Conservation (phyloP, 257 asterid genomes). For the Solanum habrochaites region DNA sequence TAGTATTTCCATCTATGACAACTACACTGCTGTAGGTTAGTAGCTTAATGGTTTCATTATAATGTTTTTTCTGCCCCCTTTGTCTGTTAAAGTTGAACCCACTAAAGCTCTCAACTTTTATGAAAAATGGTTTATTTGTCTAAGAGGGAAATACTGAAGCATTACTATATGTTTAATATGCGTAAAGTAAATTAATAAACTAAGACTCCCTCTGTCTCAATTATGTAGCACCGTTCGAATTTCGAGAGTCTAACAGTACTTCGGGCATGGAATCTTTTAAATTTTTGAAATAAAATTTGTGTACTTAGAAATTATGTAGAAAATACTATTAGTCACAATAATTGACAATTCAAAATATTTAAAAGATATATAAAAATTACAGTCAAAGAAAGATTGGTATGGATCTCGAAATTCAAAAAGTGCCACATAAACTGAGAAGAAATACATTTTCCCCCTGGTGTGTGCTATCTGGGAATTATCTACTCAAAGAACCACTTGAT, state of each 20-base stretch:
- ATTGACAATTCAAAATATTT: not conserved
- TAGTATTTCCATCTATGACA: not conserved
- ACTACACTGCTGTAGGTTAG: not conserved
- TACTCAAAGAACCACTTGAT: not conserved
- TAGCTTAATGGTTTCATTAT: not conserved
- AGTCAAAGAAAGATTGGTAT: not conserved
- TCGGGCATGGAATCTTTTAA: not conserved
- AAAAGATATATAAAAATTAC: not conserved
- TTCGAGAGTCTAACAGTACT: not conserved
- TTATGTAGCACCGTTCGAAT: not conserved
- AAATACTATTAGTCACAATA: not conserved
- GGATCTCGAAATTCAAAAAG: not conserved
- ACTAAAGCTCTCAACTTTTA: not conserved
- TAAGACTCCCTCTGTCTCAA: not conserved
- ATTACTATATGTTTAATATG: not conserved
- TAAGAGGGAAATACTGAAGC: not conserved
- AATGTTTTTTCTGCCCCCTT: not conserved
- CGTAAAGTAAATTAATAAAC: not conserved
- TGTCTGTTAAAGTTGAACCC: not conserved
- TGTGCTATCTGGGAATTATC: not conserved
- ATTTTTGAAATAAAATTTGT: not conserved
- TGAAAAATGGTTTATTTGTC: not conserved
- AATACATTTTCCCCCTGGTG: not conserved
- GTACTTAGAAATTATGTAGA: not conserved
- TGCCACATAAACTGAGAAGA: not conserved